A percentile compares a stretch with the other conserved stretches of the same genome.
phyloP scores from a whole-genome alignment of 1,284 basidiomycete species.

The Sutorius eximius region DNA sequence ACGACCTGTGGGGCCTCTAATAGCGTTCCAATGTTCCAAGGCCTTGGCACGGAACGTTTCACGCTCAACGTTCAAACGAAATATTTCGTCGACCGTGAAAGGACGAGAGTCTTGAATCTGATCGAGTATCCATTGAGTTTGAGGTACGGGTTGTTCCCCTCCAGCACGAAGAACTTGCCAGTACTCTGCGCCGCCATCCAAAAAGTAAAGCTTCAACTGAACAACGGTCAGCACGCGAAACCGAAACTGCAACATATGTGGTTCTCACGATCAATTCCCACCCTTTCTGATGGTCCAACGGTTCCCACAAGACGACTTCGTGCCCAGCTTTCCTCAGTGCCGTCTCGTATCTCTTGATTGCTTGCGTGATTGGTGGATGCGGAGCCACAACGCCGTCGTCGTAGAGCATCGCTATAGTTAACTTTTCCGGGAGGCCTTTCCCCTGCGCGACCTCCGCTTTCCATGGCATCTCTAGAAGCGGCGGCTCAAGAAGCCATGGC shows the following conservation, averaged over 20 bases:
- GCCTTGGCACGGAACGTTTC: constrained; percentile 44
- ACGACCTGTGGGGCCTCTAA: constrained; percentile 44
- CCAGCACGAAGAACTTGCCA: constrained; percentile 36
- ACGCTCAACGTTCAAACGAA: constrained; percentile 45
- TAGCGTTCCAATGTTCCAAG: constrained; percentile 56
- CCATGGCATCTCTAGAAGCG: constrained; percentile 56
- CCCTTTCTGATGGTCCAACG: constrained; percentile 44
- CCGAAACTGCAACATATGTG: not conserved
- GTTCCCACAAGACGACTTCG: constrained; percentile 50
- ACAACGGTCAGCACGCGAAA: constrained; percentile 9
- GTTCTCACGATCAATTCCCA: constrained; percentile 51
- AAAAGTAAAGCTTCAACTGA: constrained; percentile 48
- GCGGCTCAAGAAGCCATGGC: constrained; percentile 57
- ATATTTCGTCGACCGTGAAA: constrained; percentile 42
- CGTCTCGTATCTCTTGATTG: constrained; percentile 43
- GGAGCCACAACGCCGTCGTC: constrained; percentile 57
- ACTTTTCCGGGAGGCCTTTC: constrained; percentile 39
- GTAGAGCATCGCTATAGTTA: constrained; percentile 54
- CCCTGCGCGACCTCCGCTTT: constrained; percentile 39
- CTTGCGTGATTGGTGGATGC: constrained; percentile 52
- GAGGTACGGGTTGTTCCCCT: constrained; percentile 43
- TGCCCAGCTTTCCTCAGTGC: constrained; percentile 53
- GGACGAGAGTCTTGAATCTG: constrained; percentile 39
- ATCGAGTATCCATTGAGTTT: constrained; percentile 49
- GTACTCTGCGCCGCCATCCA: constrained; percentile 53